Evolutionary conservation across 73 alveolate species (phyloP), one percentile per base, ranked within the genome.

Genomic region (Paramecium octaurelia): DNA sequence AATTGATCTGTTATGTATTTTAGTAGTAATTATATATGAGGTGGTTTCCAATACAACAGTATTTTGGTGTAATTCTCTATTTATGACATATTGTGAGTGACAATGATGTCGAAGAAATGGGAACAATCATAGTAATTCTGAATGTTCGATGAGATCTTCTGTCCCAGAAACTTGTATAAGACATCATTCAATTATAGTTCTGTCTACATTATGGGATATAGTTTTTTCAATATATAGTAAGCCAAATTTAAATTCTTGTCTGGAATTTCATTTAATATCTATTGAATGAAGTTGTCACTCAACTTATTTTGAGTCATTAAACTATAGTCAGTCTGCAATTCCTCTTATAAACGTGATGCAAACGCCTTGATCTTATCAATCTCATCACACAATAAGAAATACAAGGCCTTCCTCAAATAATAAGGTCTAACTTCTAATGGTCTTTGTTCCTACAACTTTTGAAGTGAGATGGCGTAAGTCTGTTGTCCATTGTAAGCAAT

Each of bases 341-440:
- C 70, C 0, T 42, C 76, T 18, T 80, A 23, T 46, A 80, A 43
- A 40, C 57, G 48, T 23, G 46, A 48, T 1, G 94, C 86, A 23
- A 70, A 59, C 0, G 94, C 94, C 46, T 83, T 89, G 0, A 89
- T 46, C 31, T 89, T 89, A 70, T 89, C 94, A 27, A 89, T 42
- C 57, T 89, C 94, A 89, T 89, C 92, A 54, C 94, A 48, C 10
- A 89, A 16, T 44, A 89, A 5, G n/a, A 44, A 70, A 23, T 42
- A 46, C 12, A 89, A 70, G 21, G 94, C 94, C 36, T 89, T 89
- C 35, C 94, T 89, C 38, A 89, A 73, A 70, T 89, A 89, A 38
- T 70, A 89, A 21, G 94, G 94, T n/a, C 94, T 48, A 48, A 89
- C 84, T 44, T 89, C 84, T 8, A 70, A 21, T 43, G 71, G 88